These are phyloP conservation scores for Lachancea meyersii DNA, from an alignment of 805 yeast genomes.

Conservation along the genomic window DNA sequence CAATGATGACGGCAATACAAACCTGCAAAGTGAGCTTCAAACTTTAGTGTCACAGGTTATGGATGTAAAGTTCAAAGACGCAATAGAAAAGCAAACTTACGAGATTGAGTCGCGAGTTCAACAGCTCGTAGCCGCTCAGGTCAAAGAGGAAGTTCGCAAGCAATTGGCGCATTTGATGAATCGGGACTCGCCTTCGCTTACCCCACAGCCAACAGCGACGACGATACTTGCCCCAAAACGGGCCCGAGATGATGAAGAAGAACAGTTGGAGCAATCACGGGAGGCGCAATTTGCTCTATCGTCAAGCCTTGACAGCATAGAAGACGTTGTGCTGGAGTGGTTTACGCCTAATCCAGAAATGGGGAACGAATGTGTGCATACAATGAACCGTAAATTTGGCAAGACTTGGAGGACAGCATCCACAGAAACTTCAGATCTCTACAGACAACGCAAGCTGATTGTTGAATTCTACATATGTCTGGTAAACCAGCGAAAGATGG, in stretches of 20 bases:
- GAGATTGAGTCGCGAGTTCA: conserved; percentile 2
- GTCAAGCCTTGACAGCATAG: conserved; percentile 17
- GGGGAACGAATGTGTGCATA: conserved; percentile 28
- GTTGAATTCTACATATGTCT: conserved; percentile 29
- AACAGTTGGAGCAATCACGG: conserved; percentile 1
- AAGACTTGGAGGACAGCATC: conserved; percentile 24
- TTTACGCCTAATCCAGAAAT: conserved; percentile 29
- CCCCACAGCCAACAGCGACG: neutral
- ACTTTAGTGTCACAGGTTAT: conserved; percentile 25
- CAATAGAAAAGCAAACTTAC: conserved; percentile 13
- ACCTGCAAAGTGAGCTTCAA: conserved; percentile 25
- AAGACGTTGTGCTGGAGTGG: conserved; percentile 30
- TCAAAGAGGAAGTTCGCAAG: conserved; percentile 10
- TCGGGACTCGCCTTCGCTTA: conserved; percentile 1
- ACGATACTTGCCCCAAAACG: conserved; percentile 1
- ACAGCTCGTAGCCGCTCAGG: conserved; percentile 1
- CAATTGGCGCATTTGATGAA: conserved; percentile 5
- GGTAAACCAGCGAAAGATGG: conserved; percentile 20
- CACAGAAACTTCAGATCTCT: conserved; percentile 16
- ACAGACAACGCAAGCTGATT: conserved; percentile 26
- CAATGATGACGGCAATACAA: conserved; percentile 8
- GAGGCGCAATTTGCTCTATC: conserved; percentile 16
- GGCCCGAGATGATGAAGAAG: conserved; percentile 4
- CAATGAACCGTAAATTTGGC: conserved; percentile 27
- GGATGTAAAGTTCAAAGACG: conserved; percentile 18